Evolutionary conservation across 2,329 filamentous ascomycete species (phyloP), one percentile per base, ranked within the genome.

Genomic region (Penicillium sp.): DNA sequence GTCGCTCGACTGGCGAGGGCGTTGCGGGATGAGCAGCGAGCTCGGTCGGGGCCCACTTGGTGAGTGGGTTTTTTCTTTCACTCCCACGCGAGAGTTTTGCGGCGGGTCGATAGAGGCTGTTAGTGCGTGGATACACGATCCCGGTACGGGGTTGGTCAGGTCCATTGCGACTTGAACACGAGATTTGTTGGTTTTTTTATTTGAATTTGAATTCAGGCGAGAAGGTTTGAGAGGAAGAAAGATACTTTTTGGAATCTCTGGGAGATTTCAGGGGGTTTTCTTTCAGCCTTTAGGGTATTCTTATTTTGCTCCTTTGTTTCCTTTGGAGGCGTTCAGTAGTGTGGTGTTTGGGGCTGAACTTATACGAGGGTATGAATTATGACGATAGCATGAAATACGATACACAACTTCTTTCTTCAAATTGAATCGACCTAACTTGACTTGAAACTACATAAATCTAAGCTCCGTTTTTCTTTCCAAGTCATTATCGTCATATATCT

Each of bases 1-100:
- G 70, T 75, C 30, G 60, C 65, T 38, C 65, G 64, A 15, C 47
- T 76, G 37, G 73, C 73, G 50, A 62, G 63, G 19, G 69, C 68
- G 28, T 56, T 76, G 42, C 60, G 65, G 37, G 63, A 62, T 60
- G 54, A 70, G 51, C 72, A 71, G 44, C 65, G 64, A 58, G 53
- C 56, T 55, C 49, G 59, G 19, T 35, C 47, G 13, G 63, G 60
- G 13, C 60, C 62, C 60, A 63, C 62, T 49, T 68, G 62, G 65
- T 66, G 53, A 47, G 51, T 35, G n/a, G 47, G n/a, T 33, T 28
- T 47, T 15, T 47, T 47, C 26, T 45, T 45, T 17, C 2, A 5
- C 17, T 19, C 10, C 28, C 49, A 35, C 49, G 17, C 30, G 30
- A 22, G 30, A 49, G 28, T 51, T 51, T 19, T 12, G 49, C 30